phyloP scores from a whole-genome alignment of 2,329 filamentous ascomycete genomes.

The Diaporthe citri region DNA sequence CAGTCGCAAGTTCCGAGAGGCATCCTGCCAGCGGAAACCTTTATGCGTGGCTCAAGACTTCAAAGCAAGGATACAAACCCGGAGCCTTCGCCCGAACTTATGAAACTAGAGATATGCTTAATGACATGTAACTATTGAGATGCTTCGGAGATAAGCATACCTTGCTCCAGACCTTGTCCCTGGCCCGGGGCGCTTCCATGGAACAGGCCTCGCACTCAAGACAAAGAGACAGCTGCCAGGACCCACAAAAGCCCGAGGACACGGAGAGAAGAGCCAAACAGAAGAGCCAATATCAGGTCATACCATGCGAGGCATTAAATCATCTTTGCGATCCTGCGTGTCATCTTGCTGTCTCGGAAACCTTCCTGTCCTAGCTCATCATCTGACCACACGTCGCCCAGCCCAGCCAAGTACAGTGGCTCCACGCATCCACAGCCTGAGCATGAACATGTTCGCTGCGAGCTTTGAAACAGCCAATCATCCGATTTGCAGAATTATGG shows the following conservation, averaged over 20 bases:
- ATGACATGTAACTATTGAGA: not conserved
- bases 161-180: not conserved
- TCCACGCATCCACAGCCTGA: not conserved
- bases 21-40: not conserved
- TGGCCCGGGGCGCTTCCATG: not conserved
- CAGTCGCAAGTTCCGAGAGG: not conserved
- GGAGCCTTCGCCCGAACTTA: not conserved
- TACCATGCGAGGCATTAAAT: not conserved
- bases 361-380: not conserved
- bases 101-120: constrained; percentile 14
- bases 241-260: not conserved
- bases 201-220: not conserved
- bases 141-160: not conserved
- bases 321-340: not conserved
- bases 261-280: not conserved
- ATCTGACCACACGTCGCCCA: constrained; percentile 5
- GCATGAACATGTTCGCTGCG: not conserved
- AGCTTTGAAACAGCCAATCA: not conserved
- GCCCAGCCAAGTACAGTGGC: not conserved
- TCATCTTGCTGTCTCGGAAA: not conserved
- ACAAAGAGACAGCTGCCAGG: not conserved
- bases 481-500: not conserved
- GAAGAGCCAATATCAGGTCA: not conserved
- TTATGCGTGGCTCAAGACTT: too few species aligned
- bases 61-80: not conserved